Evolutionary conservation across 495 filamentous ascomycete genomes (phyloP), one percentile per base, ranked within the genome.

Genomic region (Penicillium canescens): DNA sequence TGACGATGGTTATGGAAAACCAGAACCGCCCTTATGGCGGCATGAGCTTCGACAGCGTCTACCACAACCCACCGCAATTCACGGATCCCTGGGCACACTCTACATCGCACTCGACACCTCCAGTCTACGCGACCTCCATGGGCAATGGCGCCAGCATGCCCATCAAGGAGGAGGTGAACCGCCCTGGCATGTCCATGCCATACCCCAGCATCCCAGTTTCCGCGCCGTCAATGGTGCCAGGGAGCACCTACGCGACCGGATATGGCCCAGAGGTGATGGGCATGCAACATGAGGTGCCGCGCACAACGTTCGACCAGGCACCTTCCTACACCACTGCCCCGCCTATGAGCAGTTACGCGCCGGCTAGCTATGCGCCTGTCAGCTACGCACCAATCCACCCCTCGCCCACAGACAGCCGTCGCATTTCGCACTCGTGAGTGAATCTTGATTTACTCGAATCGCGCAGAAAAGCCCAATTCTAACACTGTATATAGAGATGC

Each of bases 401-500:
- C 73, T 79, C 75, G 46, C 78, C 69, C 46, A 84, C 89, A 48
- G 80, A 81, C 65, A 70, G 77, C 52, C 86, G 93, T 70, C 86
- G 92, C 67, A 87, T 91, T 62, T 95, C 92, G 48, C 89, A 96
- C 72, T 85, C 90, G 89, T 96, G 85, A 89, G 88, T 89, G 11
- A 66, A 41, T 9, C 7, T 41, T 16, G 33, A 42, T 41, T 18
- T 16, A 26, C 28, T n/a, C 24, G n/a, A 16, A 4, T 21, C 31
- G 31, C 13, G 20, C 28, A 24, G 9, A 24, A 24, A 41, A 23
- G 10, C 4, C 4, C 24, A 24, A 24, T 24, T 24, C 48, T 55
- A 50, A 51, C 38, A 33, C 35, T 12, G n/a, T n/a, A 13, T 36
- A 39, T 59, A 78, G 75, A 60, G 87, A 87, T 65, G 80, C 77